Base-by-base conservation (phyloP, 2,329 filamentous ascomycete species). In the Blumeria graminis region DNA sequence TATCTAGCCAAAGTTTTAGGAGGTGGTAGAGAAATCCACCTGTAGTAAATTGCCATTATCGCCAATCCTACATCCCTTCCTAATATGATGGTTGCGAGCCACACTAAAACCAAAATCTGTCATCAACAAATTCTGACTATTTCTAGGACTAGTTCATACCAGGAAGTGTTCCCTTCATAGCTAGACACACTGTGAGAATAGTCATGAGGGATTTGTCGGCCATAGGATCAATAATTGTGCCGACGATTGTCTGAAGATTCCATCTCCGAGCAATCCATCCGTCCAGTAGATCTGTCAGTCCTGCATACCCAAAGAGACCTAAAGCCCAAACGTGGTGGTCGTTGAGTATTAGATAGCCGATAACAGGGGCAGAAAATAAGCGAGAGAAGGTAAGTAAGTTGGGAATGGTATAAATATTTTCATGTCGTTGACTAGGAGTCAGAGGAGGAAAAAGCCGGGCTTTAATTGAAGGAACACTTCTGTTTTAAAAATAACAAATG, bases 191-290 rank as follows among this genome's bases (percentile, higher is more conserved):
- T 0, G 90, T 93, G 63, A 94, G 70, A 57, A 94, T 80, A 0
- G 90, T 95, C 92, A 98, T 96, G 61, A 98, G 76, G 8, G 80
- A 77, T 71, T 98, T 98, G 70, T 98, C 92, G 3, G 92, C 92
- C 84, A 95, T 92, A 6, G 92, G 92, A 65, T 94, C 89, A 60
- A 98, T 87, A 34, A 98, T 80, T 56, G 86, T 93, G 56, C 92
- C 92, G 9, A 96, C 87, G 1, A 98, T 90, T 0, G 92, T 96
- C 68, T 92, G 84, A 57, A 87, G 76, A 55, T 90, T 83, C 80
- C 84, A 96, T 58, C 76, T 77, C 43, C 92, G 79, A 32, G 92
- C 92, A 63, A 98, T 92, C 76, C 83, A 96, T 57, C 92, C 92
- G 67, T 98, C 92, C 2, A 96, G 76, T 6, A 94, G 74, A 66